Percentiles rank a stretch among this genome's conserved stretches.
Conservation (phyloP, 2,329 filamentous ascomycete genomes). For the Thermothelomyces thermophilus region DNA sequence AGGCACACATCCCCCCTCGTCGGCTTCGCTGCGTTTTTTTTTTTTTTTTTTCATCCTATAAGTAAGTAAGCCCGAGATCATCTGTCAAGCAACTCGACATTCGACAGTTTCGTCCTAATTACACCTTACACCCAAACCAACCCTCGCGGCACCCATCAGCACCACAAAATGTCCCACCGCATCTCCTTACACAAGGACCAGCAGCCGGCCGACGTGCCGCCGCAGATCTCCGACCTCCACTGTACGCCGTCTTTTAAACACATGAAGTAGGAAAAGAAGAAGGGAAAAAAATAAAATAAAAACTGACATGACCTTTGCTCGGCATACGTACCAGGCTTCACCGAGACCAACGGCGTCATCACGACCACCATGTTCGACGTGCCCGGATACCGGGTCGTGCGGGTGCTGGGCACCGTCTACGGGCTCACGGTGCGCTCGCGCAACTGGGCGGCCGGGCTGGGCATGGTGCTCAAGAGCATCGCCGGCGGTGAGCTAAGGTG, state of each 20-base stretch:
- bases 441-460: constrained; percentile 51
- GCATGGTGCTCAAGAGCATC: constrained; percentile 50
- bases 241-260: constrained; percentile 31
- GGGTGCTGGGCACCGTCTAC: constrained; percentile 49
- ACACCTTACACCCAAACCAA: no score
- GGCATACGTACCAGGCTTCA: constrained; percentile 35
- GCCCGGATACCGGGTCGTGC: constrained; percentile 52
- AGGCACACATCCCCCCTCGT: no score
- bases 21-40: no score
- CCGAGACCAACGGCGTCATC: constrained; percentile 55
- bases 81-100: no score
- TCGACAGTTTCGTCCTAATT: no score
- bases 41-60: no score
- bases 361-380: constrained; percentile 59
- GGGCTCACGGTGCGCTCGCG: constrained; percentile 40
- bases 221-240: constrained; percentile 37
- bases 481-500: constrained; percentile 53
- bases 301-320: no score
- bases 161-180: constrained; percentile 17
- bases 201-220: constrained; percentile 19
- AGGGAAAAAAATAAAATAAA: no score
- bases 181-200: constrained; percentile 12
- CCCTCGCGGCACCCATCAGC: no score
- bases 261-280: no score
- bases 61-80: no score